These are phyloP conservation scores for Penicillium sp. DNA, from an alignment of 2,329 filamentous ascomycete species.

Conservation along the genomic window DNA sequence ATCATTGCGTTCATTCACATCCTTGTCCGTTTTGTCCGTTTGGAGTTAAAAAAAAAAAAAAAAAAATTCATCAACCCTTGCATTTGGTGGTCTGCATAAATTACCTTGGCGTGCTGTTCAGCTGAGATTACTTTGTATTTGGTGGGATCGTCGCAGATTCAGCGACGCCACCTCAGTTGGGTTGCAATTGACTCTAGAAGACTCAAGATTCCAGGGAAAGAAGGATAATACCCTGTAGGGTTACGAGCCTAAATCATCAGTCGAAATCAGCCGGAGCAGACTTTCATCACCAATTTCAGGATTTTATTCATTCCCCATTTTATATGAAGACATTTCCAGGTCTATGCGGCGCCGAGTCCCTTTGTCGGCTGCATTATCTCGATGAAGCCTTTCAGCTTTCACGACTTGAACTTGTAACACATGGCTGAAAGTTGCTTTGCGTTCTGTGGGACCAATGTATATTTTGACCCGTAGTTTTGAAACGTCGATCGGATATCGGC, in stretches of 20 bases:
- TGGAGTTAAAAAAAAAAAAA: neutral
- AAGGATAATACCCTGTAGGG: neutral
- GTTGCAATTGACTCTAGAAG: neutral
- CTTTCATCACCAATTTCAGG: neutral
- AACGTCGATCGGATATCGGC: too few species aligned
- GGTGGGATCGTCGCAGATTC: neutral
- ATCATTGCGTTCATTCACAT: neutral
- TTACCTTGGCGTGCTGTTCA: neutral
- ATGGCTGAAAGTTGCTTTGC: neutral
- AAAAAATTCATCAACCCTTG: neutral
- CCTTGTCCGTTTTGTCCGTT: neutral
- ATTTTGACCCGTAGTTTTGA: too few species aligned
- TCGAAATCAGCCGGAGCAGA: neutral
- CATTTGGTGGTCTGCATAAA: neutral
- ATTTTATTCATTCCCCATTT: neutral
- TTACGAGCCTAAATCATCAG: neutral
- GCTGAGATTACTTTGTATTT: neutral
- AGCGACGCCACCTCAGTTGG: neutral
- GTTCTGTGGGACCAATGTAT: too few species aligned
- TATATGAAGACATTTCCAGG: neutral
- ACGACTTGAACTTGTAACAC: neutral
- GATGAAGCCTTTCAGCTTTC: neutral
- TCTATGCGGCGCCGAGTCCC: neutral
- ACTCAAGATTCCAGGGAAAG: neutral
- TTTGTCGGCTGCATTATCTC: neutral